Evolutionary conservation across 768 basidiomycete species (phyloP).

Genomic region (Russula sp.): DNA sequence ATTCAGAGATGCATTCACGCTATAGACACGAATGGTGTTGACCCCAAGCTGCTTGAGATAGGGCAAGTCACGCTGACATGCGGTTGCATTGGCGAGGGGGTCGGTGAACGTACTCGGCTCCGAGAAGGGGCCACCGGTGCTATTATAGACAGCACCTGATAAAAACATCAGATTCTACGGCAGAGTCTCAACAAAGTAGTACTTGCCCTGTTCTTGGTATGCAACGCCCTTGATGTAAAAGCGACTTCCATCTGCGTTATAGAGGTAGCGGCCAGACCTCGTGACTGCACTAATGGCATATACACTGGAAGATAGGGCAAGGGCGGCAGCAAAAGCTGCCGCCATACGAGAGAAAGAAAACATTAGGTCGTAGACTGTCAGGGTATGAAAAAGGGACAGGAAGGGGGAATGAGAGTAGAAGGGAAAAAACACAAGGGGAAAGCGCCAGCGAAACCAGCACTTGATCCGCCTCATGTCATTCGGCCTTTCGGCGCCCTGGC

Average conservation of each 20-base stretch:
- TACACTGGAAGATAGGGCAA: conserved; percentile 42
- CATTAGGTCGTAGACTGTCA: conserved; percentile 23
- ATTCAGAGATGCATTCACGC: conserved; percentile 72
- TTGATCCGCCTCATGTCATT: neutral
- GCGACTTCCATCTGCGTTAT: conserved; percentile 61
- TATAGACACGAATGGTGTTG: conserved; percentile 82
- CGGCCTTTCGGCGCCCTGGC: neutral
- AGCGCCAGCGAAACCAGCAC: neutral
- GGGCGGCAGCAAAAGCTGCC: conserved; percentile 31
- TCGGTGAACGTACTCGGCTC: conserved; percentile 75
- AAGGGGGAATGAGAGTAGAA: neutral
- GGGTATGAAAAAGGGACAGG: conserved; percentile 1
- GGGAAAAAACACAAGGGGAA: neutral
- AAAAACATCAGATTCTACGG: neutral
- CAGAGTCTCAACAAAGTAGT: neutral
- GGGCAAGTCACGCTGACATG: conserved; percentile 74
- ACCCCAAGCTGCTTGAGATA: conserved; percentile 68
- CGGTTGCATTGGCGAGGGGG: conserved; percentile 58
- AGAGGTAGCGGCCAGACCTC: conserved; percentile 73
- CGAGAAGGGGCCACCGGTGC: conserved; percentile 36
- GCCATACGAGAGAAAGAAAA: conserved; percentile 23
- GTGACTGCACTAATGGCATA: conserved; percentile 63
- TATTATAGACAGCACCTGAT: neutral
- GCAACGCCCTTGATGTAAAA: conserved; percentile 89
- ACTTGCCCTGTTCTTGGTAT: conserved; percentile 73